phyloP scores from a whole-genome alignment of 2,329 filamentous ascomycete species.

The Aspergillus neoniger region DNA sequence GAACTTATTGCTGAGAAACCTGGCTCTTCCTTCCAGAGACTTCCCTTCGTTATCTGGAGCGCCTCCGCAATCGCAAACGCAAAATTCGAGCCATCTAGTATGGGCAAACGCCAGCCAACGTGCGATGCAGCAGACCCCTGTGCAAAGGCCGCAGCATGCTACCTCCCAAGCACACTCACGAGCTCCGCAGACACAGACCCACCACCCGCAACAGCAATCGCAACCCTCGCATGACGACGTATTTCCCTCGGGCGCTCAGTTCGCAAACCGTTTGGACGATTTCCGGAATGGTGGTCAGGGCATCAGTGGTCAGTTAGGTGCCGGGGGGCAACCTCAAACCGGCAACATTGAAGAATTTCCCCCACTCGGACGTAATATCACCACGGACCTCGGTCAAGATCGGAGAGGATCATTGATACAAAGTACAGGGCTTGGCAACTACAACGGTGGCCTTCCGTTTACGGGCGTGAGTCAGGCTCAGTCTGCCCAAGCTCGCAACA shows the following conservation, averaged over 20 bases:
- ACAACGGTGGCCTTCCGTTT: conserved; percentile 44
- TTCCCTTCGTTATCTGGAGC: conserved; percentile 63
- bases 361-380: conserved; percentile 56
- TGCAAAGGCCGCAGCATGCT: conserved; percentile 55
- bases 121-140: conserved; percentile 54
- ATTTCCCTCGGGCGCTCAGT: conserved; percentile 52
- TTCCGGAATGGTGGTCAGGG: conserved; percentile 60
- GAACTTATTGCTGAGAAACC: conserved; percentile 12
- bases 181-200: conserved; percentile 42
- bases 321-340: conserved; percentile 54
- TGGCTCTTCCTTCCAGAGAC: conserved; percentile 48
- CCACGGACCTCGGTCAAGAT: conserved; percentile 54
- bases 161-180: conserved; percentile 45
- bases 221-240: conserved; percentile 52
- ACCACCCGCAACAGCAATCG: conserved; percentile 45
- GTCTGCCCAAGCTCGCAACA: conserved; percentile 33
- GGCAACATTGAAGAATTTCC: conserved; percentile 63
- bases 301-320: conserved; percentile 54
- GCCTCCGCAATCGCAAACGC: conserved; percentile 55
- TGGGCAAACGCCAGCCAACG: conserved; percentile 61
- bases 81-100: conserved; percentile 56
- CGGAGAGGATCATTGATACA: conserved; percentile 54
- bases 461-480: conserved; percentile 46
- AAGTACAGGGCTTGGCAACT: conserved; percentile 48
- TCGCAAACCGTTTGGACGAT: conserved; percentile 55